Percentiles rank a stretch among this genome's conserved stretches.
phyloP scores from a whole-genome alignment of 2,329 filamentous ascomycete genomes.

The Aspergillus viridinutans region DNA sequence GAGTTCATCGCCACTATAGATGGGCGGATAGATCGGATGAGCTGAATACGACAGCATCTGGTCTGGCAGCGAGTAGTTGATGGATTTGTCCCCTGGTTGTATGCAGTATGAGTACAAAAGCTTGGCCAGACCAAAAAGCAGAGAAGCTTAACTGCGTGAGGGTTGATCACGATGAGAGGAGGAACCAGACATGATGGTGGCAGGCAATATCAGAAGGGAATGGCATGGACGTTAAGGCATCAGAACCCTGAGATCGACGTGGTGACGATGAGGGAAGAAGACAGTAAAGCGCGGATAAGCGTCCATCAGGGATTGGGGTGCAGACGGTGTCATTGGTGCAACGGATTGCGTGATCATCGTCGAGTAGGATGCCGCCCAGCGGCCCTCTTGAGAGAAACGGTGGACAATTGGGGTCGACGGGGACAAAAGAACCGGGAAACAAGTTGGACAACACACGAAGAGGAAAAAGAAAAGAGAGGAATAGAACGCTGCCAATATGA shows the following conservation, averaged over 20 bases:
- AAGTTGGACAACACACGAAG: not conserved
- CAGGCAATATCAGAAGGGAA: not conserved
- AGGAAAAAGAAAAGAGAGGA: slow-evolving; percentile 3
- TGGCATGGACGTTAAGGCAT: not conserved
- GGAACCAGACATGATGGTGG: slow-evolving; percentile 5
- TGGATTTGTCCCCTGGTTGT: slow-evolving; percentile 30
- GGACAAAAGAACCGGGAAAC: not conserved
- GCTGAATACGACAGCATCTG: slow-evolving; percentile 38
- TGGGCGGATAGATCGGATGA: slow-evolving; percentile 36
- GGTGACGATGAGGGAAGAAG: slow-evolving; percentile 10
- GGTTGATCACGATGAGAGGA: slow-evolving; percentile 9
- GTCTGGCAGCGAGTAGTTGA: slow-evolving; percentile 37
- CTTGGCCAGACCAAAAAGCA: not conserved
- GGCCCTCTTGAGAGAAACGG: not conserved
- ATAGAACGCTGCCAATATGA: not conserved
- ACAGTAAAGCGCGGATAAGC: slow-evolving; percentile 14
- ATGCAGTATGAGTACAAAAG: slow-evolving; percentile 21
- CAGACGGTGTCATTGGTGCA: slow-evolving; percentile 29
- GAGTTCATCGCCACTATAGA: slow-evolving; percentile 35
- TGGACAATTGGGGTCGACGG: not conserved
- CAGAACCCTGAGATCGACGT: slow-evolving; percentile 1
- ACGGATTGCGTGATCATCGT: slow-evolving; percentile 34
- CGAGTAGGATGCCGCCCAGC: slow-evolving; percentile 9
- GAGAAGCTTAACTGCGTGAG: not conserved
- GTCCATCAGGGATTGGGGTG: slow-evolving; percentile 19